Conservation (phyloP, 2,329 filamentous ascomycete genomes). For the Sclerotinia spermophila region DNA sequence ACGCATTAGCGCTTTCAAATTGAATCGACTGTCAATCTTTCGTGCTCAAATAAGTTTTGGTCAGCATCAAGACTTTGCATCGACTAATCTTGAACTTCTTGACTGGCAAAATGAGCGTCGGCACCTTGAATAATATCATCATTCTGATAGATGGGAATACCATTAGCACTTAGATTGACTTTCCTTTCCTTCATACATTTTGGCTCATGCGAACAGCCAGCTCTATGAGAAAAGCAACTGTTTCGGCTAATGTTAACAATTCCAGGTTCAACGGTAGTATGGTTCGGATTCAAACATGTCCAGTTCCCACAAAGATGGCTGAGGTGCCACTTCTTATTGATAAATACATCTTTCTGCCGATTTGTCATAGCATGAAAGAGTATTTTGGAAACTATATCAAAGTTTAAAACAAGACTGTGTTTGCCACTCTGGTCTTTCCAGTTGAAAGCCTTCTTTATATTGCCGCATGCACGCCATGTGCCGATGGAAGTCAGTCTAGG, state of each 20-base stretch:
- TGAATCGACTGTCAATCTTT: neutral
- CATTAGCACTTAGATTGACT: slow-evolving; percentile 26
- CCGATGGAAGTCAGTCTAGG: slow-evolving; percentile 18
- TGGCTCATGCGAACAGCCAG: slow-evolving; percentile 30
- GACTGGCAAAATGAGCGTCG: neutral
- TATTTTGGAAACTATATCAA: slow-evolving; percentile 30
- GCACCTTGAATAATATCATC: neutral
- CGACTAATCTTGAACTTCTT: neutral
- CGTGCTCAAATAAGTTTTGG: neutral
- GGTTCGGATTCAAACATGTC: slow-evolving; percentile 35
- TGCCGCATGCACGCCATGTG: slow-evolving; percentile 5
- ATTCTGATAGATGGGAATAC: slow-evolving; percentile 1
- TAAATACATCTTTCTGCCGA: slow-evolving; percentile 32
- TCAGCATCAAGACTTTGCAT: neutral
- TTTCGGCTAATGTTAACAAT: slow-evolving; percentile 31
- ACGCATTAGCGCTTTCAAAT: neutral
- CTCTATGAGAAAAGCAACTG: slow-evolving; percentile 31
- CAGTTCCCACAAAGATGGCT: slow-evolving; percentile 38
- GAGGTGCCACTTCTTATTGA: slow-evolving; percentile 33
- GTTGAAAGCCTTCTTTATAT: slow-evolving; percentile 24
- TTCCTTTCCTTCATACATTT: slow-evolving; percentile 33
- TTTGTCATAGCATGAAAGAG: slow-evolving; percentile 26
- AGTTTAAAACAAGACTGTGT: slow-evolving; percentile 29
- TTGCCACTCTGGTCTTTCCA: slow-evolving; percentile 20
- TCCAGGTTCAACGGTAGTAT: slow-evolving; percentile 33